A percentile compares a stretch with the other conserved stretches of the same genome.
phyloP scores from a whole-genome alignment of 208 protist species.

The Trypanosoma avium region DNA sequence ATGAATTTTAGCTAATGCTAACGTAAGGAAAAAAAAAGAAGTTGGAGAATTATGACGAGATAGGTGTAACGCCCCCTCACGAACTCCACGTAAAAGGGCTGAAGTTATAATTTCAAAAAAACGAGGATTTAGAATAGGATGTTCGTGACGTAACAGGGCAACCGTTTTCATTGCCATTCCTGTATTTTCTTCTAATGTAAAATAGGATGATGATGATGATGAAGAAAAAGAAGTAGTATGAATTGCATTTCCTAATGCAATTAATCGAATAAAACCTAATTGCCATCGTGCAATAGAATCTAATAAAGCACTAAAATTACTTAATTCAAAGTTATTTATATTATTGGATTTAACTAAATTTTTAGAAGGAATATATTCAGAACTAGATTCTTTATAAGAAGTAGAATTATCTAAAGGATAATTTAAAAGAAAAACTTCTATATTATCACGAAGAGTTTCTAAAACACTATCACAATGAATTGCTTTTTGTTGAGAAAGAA shows the following conservation, averaged over 20 bases:
- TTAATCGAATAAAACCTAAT: conserved; percentile 18
- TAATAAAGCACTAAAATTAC: conserved; percentile 29
- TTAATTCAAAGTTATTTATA: conserved; percentile 2
- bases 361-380: no score
- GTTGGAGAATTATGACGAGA: conserved; percentile 26
- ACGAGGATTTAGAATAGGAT: conserved; percentile 43
- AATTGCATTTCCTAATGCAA: no score
- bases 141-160: no score
- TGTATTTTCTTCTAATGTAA: neutral
- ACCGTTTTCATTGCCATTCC: neutral
- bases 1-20: conserved; percentile 56
- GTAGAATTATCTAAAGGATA: neutral
- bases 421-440: conserved; percentile 28
- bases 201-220: neutral
- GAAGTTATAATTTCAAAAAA: conserved; percentile 38
- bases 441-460: conserved; percentile 65
- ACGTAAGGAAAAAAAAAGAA: conserved; percentile 62
- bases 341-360: conserved; percentile 4
- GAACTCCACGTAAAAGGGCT: conserved; percentile 31
- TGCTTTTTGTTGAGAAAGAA: conserved; percentile 56
- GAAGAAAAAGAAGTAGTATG: no score
- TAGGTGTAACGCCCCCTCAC: conserved; percentile 27
- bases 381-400: no score
- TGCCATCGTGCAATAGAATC: conserved; percentile 62
- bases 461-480: conserved; percentile 44